Evolutionary conservation across 148 eudicot species (phyloP).

Genomic region (Nyssa sinensis): DNA sequence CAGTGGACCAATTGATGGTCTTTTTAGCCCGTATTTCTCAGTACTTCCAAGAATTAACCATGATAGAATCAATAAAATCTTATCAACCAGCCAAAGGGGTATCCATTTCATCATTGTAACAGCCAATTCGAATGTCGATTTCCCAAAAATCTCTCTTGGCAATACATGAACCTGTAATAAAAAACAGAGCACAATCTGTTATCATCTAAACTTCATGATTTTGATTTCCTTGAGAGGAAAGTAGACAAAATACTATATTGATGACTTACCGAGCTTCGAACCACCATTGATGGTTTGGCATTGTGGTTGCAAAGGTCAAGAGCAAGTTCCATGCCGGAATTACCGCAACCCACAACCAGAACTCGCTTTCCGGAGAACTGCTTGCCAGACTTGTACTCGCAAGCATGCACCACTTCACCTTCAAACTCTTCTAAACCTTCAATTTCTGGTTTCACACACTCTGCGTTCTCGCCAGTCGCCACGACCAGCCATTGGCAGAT

Average conservation of each 20-base stretch:
- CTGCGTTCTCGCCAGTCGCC: conserved; percentile 94
- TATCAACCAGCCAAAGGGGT: conserved; percentile 84
- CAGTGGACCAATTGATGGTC: conserved; percentile 73
- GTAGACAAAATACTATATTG: neutral
- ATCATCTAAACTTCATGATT: neutral
- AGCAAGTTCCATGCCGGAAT: conserved; percentile 92
- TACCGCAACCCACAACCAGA: conserved; percentile 89
- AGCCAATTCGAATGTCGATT: conserved; percentile 71
- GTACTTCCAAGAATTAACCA: conserved; percentile 67
- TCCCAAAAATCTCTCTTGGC: conserved; percentile 77
- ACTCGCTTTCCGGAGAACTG: conserved; percentile 55
- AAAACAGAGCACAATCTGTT: neutral
- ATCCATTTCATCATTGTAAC: conserved; percentile 69
- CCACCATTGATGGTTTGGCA: conserved; percentile 72
- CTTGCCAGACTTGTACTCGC: conserved; percentile 81
- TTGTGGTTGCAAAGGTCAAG: conserved; percentile 82
- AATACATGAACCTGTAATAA: conserved; percentile 67
- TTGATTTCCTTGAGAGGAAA: neutral
- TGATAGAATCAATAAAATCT: conserved; percentile 53
- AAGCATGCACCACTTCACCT: conserved; percentile 73
- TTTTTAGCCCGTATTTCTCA: conserved; percentile 52
- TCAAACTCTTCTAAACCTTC: conserved; percentile 57
- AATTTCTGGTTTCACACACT: conserved; percentile 64
- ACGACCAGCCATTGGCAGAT: conserved; percentile 81
- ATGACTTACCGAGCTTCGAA: conserved; percentile 73